Evolutionary conservation across 305 asterid genomes (phyloP).

Genomic region (Nicotiana rustica): DNA sequence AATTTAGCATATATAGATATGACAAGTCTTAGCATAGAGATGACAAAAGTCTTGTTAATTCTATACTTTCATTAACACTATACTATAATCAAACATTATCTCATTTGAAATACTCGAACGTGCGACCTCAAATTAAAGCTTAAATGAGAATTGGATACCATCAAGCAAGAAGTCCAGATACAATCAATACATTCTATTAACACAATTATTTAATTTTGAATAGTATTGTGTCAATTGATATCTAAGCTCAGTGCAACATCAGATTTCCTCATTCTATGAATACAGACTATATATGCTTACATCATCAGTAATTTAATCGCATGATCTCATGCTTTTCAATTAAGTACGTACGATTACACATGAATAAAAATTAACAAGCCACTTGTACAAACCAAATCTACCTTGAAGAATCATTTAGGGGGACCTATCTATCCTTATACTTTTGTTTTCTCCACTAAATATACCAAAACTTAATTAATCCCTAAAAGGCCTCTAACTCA

Average conservation of each 20-base stretch:
- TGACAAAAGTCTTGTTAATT: too few species aligned
- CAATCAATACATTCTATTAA: not conserved
- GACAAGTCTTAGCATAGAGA: too few species aligned
- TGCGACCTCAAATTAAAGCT: too few species aligned
- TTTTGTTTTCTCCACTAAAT: not conserved
- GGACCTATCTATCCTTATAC: not conserved
- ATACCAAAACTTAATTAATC: not conserved
- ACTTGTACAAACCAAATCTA: not conserved
- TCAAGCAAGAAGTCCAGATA: not conserved
- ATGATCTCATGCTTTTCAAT: conserved; percentile 1
- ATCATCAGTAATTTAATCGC: not conserved
- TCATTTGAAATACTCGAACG: too few species aligned
- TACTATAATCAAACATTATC: too few species aligned
- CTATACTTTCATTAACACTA: too few species aligned
- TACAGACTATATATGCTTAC: not conserved
- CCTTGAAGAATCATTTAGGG: not conserved
- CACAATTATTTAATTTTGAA: not conserved
- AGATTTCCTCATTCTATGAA: not conserved
- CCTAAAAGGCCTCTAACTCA: not conserved
- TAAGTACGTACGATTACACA: not conserved
- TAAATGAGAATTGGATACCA: too few species aligned
- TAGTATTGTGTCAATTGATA: not conserved
- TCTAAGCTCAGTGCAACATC: not conserved
- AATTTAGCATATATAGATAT: too few species aligned
- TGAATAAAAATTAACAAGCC: not conserved